Evolutionary conservation across 2,329 filamentous ascomycete species (phyloP), one percentile per base, ranked within the genome.

Genomic region (Elsinoe fawcettii): DNA sequence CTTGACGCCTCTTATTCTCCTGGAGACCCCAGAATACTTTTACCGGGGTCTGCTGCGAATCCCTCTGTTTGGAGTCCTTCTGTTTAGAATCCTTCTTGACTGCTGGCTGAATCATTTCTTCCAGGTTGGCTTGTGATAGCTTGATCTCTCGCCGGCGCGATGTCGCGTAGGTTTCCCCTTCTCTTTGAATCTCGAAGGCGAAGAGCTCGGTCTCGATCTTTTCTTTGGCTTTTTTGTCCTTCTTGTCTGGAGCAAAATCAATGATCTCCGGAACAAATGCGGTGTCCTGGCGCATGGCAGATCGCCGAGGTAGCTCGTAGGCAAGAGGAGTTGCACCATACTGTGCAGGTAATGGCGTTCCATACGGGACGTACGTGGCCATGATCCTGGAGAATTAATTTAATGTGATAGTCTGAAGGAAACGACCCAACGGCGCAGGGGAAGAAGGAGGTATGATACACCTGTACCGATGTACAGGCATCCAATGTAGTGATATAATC

Each of bases 191-290:
- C 14, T 55, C 37, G 22, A n/a, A 43, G 12, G 20, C 36, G 5
- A 16, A 23, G 11, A 44, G 23, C 16, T 44, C 23, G 12, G n/a
- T 27, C 5, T 55, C 39, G 53, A 46, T 46, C 18, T 55, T 55
- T 11, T 44, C 37, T 16, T 55, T 55, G 36, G 5, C 7, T 23
- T 44, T 55, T n/a, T 63, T 53, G 7, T 34, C 46, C 14, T 51
- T 34, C n/a, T 32, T 34, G 25, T 32, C 46, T 20, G 34, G 11
- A 14, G 34, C 34, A 37, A 37, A 3, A 37, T 49, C 71, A 2
- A 12, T 18, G 27, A 18, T 22, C 3, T 51, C 46, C 6, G 32
- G 25, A 3, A 51, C 25, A 27, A 32, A 32, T 8, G 16, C 14
- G 5, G 34, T 37, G 16, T 9, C 25, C 3, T 14, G 25, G 12